Evolutionary conservation across 805 yeast species (phyloP).

Genomic region (Kuraishia ogatae): DNA sequence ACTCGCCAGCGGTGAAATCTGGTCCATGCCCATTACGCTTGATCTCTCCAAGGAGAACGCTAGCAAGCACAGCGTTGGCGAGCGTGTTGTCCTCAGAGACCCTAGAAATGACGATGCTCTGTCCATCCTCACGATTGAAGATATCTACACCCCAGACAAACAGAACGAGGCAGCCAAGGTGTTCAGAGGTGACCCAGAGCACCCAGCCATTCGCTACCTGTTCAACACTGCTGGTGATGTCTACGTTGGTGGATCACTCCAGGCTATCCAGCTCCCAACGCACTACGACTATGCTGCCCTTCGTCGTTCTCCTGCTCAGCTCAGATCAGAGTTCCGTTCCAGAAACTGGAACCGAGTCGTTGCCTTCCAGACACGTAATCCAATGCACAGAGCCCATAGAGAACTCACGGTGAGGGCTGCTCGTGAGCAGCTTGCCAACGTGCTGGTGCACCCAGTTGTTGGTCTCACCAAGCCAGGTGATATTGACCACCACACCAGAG

Average conservation of each 20-base stretch:
- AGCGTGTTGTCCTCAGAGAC: slow-evolving; percentile 67
- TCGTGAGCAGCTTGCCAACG: slow-evolving; percentile 79
- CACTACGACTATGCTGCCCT: slow-evolving; percentile 87
- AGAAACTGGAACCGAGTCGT: slow-evolving; percentile 86
- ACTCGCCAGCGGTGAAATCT: slow-evolving; percentile 65
- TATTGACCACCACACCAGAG: slow-evolving; percentile 96
- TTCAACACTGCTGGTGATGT: slow-evolving; percentile 67
- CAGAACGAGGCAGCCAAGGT: slow-evolving; percentile 72
- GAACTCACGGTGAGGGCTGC: slow-evolving; percentile 96
- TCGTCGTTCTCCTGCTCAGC: slow-evolving; percentile 85
- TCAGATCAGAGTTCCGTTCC: slow-evolving; percentile 73
- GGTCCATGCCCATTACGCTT: slow-evolving; percentile 90
- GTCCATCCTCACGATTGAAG: slow-evolving; percentile 75
- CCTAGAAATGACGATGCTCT: slow-evolving; percentile 71
- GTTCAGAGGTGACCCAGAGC: slow-evolving; percentile 95
- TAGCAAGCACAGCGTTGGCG: slow-evolving; percentile 42
- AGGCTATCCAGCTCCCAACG: slow-evolving; percentile 75
- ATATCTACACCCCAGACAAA: slow-evolving; percentile 79
- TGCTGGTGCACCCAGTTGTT: slow-evolving; percentile 92
- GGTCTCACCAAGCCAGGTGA: slow-evolving; percentile 97
- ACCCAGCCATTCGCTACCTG: slow-evolving; percentile 81
- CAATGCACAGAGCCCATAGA: slow-evolving; percentile 98
- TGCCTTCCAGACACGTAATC: slow-evolving; percentile 97
- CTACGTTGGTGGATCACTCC: slow-evolving; percentile 82
- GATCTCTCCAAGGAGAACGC: slow-evolving; percentile 52